Base-by-base conservation (phyloP, 228 moss, liverwort and hornwort genomes). In the Sphagnum magellanicum region DNA sequence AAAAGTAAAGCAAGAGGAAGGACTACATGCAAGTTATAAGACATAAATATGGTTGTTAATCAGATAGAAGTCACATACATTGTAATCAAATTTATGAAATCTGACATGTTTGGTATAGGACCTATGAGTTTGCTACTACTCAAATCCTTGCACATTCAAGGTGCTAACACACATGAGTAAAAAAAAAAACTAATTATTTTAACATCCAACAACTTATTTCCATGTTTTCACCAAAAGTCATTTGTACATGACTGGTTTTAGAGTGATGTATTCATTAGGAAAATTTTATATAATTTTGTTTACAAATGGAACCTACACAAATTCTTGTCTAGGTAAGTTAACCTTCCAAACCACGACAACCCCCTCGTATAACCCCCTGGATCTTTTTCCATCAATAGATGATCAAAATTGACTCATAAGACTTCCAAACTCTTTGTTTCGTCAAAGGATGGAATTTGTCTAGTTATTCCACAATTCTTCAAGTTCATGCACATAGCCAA, bases 401-500 rank as follows among this genome's bases (percentile, higher is more conserved):
- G 32, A 32, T 32, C 1, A 32, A 32, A 1, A 32, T 16, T 11
- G 16, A 52, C 64, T 71, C 64, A 53, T 75, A 95, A 51, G 5
- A 88, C 83, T 66, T 72, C 76, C 60, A 95, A 63, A 3, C 5
- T 0, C 1, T 53, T 55, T 14, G 80, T 60, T 51, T 60, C 66
- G 47, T 63, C 58, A 53, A 92, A 60, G n/a, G 71, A 69, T 5
- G 90, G 90, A 71, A 92, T 78, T 6, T 50, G 49, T 50, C 95
- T 92, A 14, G 0, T 67, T 60, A 95, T 66, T 47, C 79, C 78
- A 52, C 95, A 92, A 51, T 87, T 92, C 52, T 88, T 81, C 77
- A 92, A 61, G 76, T 90, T 92, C 71, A 82, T 86, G 69, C 57
- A 71, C 11, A 69, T 53, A 51, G 32, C 32, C 32, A 32, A 32